Base-by-base conservation (phyloP, 768 basidiomycete genomes). In the Macrocybe gigantea region DNA sequence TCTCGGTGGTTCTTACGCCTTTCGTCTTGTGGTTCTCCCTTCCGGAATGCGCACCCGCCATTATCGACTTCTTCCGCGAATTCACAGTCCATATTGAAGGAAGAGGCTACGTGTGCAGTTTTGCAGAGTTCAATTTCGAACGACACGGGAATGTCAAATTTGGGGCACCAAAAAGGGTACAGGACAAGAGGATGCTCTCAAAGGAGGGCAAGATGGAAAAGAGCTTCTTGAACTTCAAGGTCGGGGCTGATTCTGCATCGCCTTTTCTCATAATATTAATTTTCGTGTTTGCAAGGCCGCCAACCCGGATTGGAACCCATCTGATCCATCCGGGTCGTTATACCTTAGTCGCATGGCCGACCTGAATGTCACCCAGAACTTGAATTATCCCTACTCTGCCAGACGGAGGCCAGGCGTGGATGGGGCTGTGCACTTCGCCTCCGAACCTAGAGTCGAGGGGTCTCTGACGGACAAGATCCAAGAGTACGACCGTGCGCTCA, bases 181-280 rank as follows among this genome's bases (percentile, higher is more conserved):
- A 73, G 9, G 87, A 92, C 54, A 82, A 82, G 56, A 80, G 80
- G 50, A 84, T 88, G 74, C 74, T 88, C 57, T 90, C 88, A 5
- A 89, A 88, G 52, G 88, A 95, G 55, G 91, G 91, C 33, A 99
- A 99, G 77, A 97, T 99, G 94, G 96, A 99, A 74, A 96, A 98
- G 71, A 91, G 88, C 64, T 90, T 96, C 70, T 71, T 95, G 32
- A 91, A 88, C 60, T 96, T 96, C 75, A 95, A 94, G 70, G 84
- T 81, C 38, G 38, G 60, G 44, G 11, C 48, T 37, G 29, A 34
- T 7, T 5, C 31, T 13, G 31, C 30, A 45, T 15, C 41, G 13
- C 12, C 38, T 42, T 31, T 43, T 1, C n/a, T 31, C 22, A 11
- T 43, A 10, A 45, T 45, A 15, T 37, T 31, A 33, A 56, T 36